Evolutionary conservation across 2,329 filamentous ascomycete species (phyloP).

Genomic region (Aspergillus sclerotialis): DNA sequence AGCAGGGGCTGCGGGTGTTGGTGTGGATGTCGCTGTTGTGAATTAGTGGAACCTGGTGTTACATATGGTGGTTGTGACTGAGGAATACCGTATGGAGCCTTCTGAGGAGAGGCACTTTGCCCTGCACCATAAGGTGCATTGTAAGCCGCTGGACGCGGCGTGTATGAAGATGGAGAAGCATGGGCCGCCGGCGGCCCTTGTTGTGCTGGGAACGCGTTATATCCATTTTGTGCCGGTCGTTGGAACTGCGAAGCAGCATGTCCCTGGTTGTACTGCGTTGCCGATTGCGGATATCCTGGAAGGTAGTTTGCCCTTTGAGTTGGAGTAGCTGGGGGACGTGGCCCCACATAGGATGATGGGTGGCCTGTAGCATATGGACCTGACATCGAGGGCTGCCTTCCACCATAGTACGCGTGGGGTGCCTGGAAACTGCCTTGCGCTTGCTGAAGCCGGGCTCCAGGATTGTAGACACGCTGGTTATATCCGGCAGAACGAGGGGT

Average conservation of each 20-base stretch:
- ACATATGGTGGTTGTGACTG: conserved; percentile 29
- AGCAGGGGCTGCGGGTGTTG: conserved; percentile 22
- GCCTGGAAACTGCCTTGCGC: conserved; percentile 21
- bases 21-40: conserved; percentile 24
- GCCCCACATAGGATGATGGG: conserved; percentile 20
- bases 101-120: conserved; percentile 27
- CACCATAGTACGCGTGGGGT: conserved; percentile 22
- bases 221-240: conserved; percentile 32
- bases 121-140: conserved; percentile 18
- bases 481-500: conserved; percentile 23
- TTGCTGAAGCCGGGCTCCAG: conserved; percentile 22
- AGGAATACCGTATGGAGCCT: conserved; percentile 24
- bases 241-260: conserved; percentile 35
- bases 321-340: conserved; percentile 28
- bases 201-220: conserved; percentile 22
- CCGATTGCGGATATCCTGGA: conserved; percentile 27
- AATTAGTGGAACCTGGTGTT: conserved; percentile 20
- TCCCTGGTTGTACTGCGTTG: conserved; percentile 26
- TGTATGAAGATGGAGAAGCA: conserved; percentile 29
- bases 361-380: conserved; percentile 26
- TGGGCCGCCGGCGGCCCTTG: conserved; percentile 22
- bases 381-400: conserved; percentile 24
- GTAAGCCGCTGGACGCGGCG: conserved; percentile 24
- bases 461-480: conserved; percentile 26
- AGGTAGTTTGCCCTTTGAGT: conserved; percentile 30